Base-by-base conservation (phyloP, 768 basidiomycete species). In the Macrolepiota albuminosa region DNA sequence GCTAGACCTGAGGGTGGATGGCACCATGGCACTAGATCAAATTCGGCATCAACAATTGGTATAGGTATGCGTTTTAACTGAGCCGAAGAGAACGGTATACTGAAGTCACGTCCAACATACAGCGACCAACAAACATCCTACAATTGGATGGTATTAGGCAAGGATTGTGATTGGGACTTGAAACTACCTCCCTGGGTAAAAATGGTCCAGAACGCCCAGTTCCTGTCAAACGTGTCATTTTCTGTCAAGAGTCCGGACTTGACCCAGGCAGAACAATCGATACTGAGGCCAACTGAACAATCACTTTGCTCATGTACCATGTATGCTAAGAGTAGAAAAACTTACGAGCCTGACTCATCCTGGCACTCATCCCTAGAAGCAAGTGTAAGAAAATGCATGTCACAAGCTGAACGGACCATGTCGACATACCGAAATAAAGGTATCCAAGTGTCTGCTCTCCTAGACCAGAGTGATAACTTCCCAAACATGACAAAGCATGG, bases 111-210 rank as follows among this genome's bases (percentile, higher is more conserved):
- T 8, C 85, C 85, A n/a, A 86, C 84, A 54, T 85, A 85, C 0
- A 86, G 72, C 1, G 82, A 84, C 85, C 85, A 86, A 54, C 83
- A 85, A 6, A 84, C 81, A 57, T 87, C 85, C 79, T 84, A 29
- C 11, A 26, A 39, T 26, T 13, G 24, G 42, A 49, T 50, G n/a
- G n/a, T 45, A 60, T 50, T 14, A 51, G 48, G 51, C 48, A 37
- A 24, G 1, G 43, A 42, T 31, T 9, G 5, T n/a, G 43, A 26
- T 45, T 40, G 10, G 1, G 7, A n/a, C 2, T 52, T 14, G 33
- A 16, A 34, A 40, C 36, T 36, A 52, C 68, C 13, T 60, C 80
- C 82, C 70, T 84, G 83, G 43, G 78, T 73, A 68, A 83, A 85
- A 4, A 79, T 83, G 8, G 80, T 78, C 84, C 84, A 86, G 64